Base-by-base conservation (phyloP, 2,329 filamentous ascomycete genomes). In the Alternaria ethzedia region DNA sequence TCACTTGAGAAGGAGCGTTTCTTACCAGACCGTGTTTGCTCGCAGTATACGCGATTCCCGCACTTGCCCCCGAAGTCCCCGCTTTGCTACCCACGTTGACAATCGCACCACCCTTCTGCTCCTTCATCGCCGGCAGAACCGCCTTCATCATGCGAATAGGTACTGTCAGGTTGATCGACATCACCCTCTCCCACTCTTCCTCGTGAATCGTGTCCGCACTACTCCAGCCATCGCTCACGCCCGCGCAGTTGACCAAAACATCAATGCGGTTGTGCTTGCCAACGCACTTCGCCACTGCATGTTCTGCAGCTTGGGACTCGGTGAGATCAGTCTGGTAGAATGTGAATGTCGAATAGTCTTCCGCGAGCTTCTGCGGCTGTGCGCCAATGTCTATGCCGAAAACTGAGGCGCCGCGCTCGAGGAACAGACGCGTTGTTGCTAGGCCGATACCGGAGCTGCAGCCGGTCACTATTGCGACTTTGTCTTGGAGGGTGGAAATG, bases 31-130 rank as follows among this genome's bases (percentile, higher is more conserved):
- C 80, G 68, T 83, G 81, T 67, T 84, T 82, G 55, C 78, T 80
- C 8, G 82, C 79, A 23, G 83, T 85, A 61, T 84, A 84, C 10
- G 83, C 82, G 23, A 83, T 75, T 3, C 82, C 83, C 2, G 80
- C 76, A 0, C 74, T 69, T 3, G 80, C 82, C 46, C 83, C 82
- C 54, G 78, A 80, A 13, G 76, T 66, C 6, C 63, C 68, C 2
- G 73, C 70, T 41, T 68, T 69, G 30, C 72, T 74, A 9, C 59
- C 67, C 9, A 84, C 76, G 67, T 84, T 84, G 46, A 85, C 71
- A 56, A 85, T 83, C 4, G 71, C 72, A 1, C 83, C 82, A 9
- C 72, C 71, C n/a, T 76, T 75, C 45, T 78, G 77, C 30, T 75
- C 75, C 61, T 76, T 78, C 81, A 83, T 83, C 43, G 74, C 72